Conservation (phyloP, 2,329 filamentous ascomycete species). For the Paraphaeosphaeria minitans region DNA sequence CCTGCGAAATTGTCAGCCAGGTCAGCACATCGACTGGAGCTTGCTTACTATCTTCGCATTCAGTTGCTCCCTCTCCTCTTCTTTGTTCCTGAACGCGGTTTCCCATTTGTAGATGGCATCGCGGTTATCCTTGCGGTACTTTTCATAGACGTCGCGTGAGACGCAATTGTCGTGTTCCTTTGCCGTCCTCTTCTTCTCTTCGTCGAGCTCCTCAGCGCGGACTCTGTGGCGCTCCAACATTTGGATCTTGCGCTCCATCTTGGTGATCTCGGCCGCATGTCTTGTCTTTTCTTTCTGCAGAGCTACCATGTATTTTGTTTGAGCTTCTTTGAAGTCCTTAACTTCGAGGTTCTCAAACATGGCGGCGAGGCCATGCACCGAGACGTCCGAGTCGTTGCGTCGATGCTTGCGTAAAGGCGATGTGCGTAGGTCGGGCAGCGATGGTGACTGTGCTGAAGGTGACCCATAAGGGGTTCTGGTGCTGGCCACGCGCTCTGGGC, state of each 20-base stretch:
- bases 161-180: constrained; percentile 30
- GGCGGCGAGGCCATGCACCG: constrained; percentile 60
- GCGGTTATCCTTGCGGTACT: constrained; percentile 35
- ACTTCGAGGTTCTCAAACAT: constrained; percentile 73
- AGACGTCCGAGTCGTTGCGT: constrained; percentile 45
- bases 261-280: constrained; percentile 40
- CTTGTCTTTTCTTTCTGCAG: constrained; percentile 51
- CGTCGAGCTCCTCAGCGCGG: constrained; percentile 39
- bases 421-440: constrained; percentile 49
- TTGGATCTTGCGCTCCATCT: constrained; percentile 66
- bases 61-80: constrained; percentile 35
- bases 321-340: constrained; percentile 53
- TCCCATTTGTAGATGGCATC: constrained; percentile 42
- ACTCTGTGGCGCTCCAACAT: constrained; percentile 31
- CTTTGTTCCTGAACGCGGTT: constrained; percentile 35
- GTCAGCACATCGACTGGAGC: not conserved
- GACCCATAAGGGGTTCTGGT: constrained; percentile 40
- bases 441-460: constrained; percentile 35
- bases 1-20: constrained; percentile 19
- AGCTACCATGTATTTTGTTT: constrained; percentile 51
- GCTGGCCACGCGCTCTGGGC: constrained; percentile 67
- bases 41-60: constrained; percentile 34
- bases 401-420: constrained; percentile 36
- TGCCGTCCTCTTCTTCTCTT: constrained; percentile 28
- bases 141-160: constrained; percentile 36